Base-by-base conservation (phyloP, 768 basidiomycete species). In the Trametes cingulata region DNA sequence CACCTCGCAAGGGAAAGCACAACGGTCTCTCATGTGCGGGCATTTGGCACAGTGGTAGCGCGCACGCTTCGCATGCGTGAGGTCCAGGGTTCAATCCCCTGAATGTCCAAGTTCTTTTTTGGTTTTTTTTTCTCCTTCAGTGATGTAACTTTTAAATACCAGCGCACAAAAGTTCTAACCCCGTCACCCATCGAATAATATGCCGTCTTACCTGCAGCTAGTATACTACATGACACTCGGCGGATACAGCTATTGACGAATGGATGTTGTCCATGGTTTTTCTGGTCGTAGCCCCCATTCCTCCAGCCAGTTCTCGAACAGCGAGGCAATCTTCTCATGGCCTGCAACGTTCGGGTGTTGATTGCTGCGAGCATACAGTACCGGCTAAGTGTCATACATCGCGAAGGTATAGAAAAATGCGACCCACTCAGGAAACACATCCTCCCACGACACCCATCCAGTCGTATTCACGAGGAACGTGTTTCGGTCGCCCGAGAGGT, bases 381-480 rank as follows among this genome's bases (percentile, higher is more conserved):
- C 25, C 8, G 20, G 35, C 48, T 6, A 43, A 41, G 22, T 10
- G n/a, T n/a, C n/a, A n/a, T n/a, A n/a, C 25, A 36, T n/a, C 3
- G 35, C 36, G 3, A 39, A 33, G 15, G 19, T n/a, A 22, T 55
- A 19, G 39, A 24, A 24, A 37, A 52, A 19, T 33, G 40, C 19
- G 17, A 61, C 73, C 57, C 58, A 77, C 77, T 74, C 76, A 10
- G 79, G 76, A 66, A 79, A 82, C 13, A 85, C 80, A 61, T 85
- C 82, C 0, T 66, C 77, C 58, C 65, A 82, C 1, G 75, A 74
- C 19, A 83, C 77, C 82, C 83, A 86, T 4, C 82, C 82, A 0
- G 80, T 83, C 8, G 83, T 82, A 63, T 85, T 75, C 22, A 85
- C 82, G 0, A 84, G 71, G 70, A 79, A 82, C 19, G 81, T 73